These are phyloP conservation scores for Caloboletus inedulis DNA, from an alignment of 1,284 basidiomycete genomes.

Conservation along the genomic window DNA sequence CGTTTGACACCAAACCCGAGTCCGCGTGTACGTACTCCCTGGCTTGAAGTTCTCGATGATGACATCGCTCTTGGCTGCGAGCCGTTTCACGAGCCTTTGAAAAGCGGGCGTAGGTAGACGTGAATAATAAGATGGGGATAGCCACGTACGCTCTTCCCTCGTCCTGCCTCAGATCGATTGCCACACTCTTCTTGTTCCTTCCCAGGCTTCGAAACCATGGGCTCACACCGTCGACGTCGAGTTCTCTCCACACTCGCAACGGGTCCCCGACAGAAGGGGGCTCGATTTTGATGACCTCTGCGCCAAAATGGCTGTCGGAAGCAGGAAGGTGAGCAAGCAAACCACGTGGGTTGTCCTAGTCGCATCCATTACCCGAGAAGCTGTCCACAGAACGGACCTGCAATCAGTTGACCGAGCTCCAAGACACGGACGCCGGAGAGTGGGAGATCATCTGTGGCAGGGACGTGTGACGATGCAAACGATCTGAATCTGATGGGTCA, in stretches of 20 bases:
- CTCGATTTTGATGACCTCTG: conserved; percentile 70
- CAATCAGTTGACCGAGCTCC: conserved; percentile 67
- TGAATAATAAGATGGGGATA: neutral
- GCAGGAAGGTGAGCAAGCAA: neutral
- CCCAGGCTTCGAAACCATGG: conserved; percentile 71
- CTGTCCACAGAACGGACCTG: conserved; percentile 70
- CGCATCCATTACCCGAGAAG: conserved; percentile 51
- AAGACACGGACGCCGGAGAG: conserved; percentile 62
- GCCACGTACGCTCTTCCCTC: conserved; percentile 57
- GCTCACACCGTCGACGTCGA: conserved; percentile 65
- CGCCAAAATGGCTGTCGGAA: conserved; percentile 58
- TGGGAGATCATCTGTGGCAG: conserved; percentile 33
- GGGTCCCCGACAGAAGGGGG: conserved; percentile 60
- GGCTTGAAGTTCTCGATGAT: conserved; percentile 71
- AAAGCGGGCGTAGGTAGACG: neutral
- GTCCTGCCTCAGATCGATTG: conserved; percentile 58
- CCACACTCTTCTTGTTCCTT: conserved; percentile 70
- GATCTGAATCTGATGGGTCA: neutral
- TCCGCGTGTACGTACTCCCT: conserved; percentile 49
- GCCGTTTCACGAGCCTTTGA: conserved; percentile 54
- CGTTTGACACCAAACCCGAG: neutral
- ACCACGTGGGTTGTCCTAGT: neutral
- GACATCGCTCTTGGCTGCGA: conserved; percentile 62
- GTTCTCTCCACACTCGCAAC: conserved; percentile 66
- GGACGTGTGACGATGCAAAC: conserved; percentile 10